These are phyloP conservation scores for Kwoniella botswanensis DNA, from an alignment of 768 basidiomycete species.

Conservation along the genomic window DNA sequence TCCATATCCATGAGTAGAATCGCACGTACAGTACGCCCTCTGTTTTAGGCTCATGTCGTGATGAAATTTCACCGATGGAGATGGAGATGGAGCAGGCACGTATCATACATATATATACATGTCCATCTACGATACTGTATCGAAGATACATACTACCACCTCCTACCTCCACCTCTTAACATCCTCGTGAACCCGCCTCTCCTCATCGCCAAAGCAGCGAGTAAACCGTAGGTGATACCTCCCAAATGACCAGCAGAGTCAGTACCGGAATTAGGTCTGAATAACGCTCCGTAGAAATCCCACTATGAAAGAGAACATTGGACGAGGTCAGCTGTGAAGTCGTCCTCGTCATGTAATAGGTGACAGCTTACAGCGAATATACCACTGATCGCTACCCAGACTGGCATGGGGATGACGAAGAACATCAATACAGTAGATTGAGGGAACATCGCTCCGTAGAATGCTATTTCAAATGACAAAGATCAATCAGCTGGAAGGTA, in stretches of 20 bases:
- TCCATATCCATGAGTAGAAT: too few species aligned
- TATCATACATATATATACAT: neutral
- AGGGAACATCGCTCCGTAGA: conserved; percentile 54
- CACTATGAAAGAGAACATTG: conserved; percentile 31
- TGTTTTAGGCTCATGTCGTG: too few species aligned
- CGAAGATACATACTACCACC: conserved; percentile 20
- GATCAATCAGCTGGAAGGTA: neutral
- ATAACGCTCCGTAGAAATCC: conserved; percentile 46
- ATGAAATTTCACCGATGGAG: neutral
- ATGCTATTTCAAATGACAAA: conserved; percentile 33
- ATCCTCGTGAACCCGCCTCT: conserved; percentile 37
- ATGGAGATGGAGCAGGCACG: neutral
- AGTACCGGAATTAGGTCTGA: conserved; percentile 39
- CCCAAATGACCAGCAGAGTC: conserved; percentile 56
- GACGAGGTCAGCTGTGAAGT: too few species aligned
- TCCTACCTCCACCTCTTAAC: conserved; percentile 20
- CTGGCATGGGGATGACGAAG: conserved; percentile 56
- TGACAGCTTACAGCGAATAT: conserved; percentile 52
- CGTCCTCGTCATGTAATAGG: neutral
- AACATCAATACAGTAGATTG: conserved; percentile 52
- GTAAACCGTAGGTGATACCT: conserved; percentile 51
- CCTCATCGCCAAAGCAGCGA: conserved; percentile 37
- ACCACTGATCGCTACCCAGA: conserved; percentile 51
- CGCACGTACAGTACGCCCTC: too few species aligned
- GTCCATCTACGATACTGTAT: neutral